Conservation (phyloP, 1,284 basidiomycete genomes). For the Tilletia setariae region DNA sequence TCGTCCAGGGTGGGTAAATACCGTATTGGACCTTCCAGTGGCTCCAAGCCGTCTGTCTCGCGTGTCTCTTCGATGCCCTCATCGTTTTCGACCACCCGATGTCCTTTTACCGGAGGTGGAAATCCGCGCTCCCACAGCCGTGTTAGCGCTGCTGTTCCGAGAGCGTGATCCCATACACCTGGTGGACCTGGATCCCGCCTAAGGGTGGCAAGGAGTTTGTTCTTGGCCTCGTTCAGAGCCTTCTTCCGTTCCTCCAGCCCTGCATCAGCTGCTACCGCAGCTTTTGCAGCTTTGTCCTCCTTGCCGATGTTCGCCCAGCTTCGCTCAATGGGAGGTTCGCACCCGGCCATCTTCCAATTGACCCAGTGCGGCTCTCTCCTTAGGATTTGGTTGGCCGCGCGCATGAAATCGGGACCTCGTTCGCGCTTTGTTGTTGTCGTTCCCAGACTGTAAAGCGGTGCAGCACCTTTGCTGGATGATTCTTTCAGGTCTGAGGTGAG, state of each 20-base stretch:
- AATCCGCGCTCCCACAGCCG: constrained; percentile 49
- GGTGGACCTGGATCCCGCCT: constrained; percentile 29
- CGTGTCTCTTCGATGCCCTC: constrained; percentile 36
- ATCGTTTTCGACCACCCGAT: constrained; percentile 34
- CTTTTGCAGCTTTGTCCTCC: neutral
- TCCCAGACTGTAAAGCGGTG: neutral
- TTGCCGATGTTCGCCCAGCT: constrained; percentile 23
- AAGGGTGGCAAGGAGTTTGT: constrained; percentile 21
- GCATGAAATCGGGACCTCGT: neutral
- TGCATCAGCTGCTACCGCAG: neutral
- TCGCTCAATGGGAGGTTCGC: constrained; percentile 39
- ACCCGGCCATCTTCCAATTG: constrained; percentile 1
- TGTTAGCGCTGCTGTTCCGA: constrained; percentile 49
- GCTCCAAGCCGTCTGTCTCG: constrained; percentile 47
- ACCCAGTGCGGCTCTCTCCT: constrained; percentile 7
- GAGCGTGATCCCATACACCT: constrained; percentile 7
- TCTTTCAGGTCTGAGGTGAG: no score
- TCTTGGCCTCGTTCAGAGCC: constrained; percentile 26
- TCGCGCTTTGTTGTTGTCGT: neutral
- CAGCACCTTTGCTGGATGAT: no score
- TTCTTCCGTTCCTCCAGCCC: constrained; percentile 25
- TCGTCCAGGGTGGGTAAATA: constrained; percentile 33
- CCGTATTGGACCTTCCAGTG: constrained; percentile 37
- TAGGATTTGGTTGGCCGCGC: constrained; percentile 2
- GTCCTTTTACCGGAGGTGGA: constrained; percentile 27